Base-by-base conservation (phyloP, 805 yeast genomes). In the Myxozyma monticola region DNA sequence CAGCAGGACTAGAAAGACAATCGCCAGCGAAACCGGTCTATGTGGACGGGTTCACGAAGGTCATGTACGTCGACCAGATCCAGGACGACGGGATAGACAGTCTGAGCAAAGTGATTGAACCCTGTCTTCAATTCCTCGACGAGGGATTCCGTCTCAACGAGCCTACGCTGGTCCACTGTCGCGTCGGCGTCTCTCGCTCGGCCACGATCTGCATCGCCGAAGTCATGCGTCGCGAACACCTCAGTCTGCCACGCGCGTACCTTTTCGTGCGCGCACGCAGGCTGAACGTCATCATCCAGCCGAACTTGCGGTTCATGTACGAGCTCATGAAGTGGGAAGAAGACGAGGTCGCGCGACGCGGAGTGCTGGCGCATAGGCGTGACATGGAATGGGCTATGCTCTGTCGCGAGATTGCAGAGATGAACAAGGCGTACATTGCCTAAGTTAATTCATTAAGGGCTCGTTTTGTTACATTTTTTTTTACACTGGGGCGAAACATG, bases 121-220 rank as follows among this genome's bases (percentile, higher is more conserved):
- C 75, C 34, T 82, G 90, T 20, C 70, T 91, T 35, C 71, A 76
- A 1, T 87, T 56, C 33, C 44, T 54, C n/a, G 84, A 86, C 45
- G 76, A 73, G 24, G 78, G 79, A 17, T 70, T 72, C 56, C 57
- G 65, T 18, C 57, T 59, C 0, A 69, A 68, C 31, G 79, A 79
- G 20, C 62, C 77, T 39, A 80, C 83, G 1, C 72, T 91, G 53
- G 90, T 91, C 9, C 98, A 91, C 66, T 91, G 98, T 62, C 85
- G 95, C 63, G 97, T 88, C 41, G 98, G 98, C 0, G 98, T 91
- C 2, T 87, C 96, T 0, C 73, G 98, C 48, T 87, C 96, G 2
- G 98, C 97, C 0, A 88, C 97, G 0, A 95, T 91, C 9, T 91
- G 95, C 60, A 91, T 91, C 59, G 96, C 96, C 1, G 97, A 89